These are phyloP conservation scores for Incumbomyces delicatus DNA, from an alignment of 2,329 filamentous ascomycete genomes.

Conservation along the genomic window DNA sequence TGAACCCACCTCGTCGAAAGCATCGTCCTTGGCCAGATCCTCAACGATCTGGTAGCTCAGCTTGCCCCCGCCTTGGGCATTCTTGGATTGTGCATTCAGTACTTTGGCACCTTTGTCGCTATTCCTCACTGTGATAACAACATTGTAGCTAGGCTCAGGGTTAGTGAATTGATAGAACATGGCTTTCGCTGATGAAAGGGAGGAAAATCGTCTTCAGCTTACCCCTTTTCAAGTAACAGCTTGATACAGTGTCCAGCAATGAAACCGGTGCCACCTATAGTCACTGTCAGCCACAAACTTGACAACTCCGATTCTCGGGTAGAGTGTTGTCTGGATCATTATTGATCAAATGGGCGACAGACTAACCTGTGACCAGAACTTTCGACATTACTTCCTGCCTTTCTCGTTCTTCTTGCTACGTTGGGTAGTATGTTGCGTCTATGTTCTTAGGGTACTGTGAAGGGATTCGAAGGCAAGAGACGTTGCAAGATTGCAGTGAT, in stretches of 20 bases:
- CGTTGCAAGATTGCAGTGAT: no score
- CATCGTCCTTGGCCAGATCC: conserved; percentile 10
- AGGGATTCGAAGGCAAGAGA: no score
- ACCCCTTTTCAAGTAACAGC: conserved; percentile 10
- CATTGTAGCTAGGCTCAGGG: neutral
- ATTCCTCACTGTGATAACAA: conserved; percentile 22
- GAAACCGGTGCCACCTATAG: conserved; percentile 14
- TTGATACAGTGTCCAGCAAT: conserved; percentile 12
- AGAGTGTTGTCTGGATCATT: no score
- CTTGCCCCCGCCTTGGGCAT: neutral
- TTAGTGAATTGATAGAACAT: no score
- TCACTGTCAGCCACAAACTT: no score
- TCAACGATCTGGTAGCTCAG: conserved; percentile 10
- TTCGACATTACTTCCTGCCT: neutral
- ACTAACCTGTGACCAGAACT: neutral
- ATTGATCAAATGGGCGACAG: no score
- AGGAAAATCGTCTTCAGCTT: neutral
- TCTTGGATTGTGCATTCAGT: conserved; percentile 5
- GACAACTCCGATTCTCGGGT: no score
- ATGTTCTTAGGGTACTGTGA: no score
- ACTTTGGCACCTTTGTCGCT: conserved; percentile 21
- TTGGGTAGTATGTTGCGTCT: no score
- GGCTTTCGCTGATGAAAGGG: neutral
- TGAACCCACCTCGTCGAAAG: conserved; percentile 31
- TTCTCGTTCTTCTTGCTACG: no score